Conservation (phyloP, 1,284 basidiomycete species). For the Cystobasidium slooffiae region DNA sequence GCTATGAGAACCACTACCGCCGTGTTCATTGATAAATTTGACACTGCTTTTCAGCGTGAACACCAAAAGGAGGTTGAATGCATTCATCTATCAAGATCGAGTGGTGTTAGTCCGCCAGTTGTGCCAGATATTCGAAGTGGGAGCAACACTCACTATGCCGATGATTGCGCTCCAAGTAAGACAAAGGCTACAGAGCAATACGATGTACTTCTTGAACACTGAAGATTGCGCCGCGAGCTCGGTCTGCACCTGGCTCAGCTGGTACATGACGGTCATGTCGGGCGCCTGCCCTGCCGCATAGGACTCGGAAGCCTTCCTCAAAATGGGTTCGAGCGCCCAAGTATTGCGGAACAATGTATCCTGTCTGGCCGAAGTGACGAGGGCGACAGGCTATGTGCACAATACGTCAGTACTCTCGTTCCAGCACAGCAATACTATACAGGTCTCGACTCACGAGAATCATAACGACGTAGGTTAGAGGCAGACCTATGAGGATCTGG, state of each 20-base stretch:
- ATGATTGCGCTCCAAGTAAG: neutral
- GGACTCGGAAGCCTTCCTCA: neutral
- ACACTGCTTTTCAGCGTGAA: neutral
- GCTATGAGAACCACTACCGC: neutral
- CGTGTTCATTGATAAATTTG: neutral
- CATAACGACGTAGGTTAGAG: neutral
- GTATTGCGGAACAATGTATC: neutral
- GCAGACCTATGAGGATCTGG: neutral
- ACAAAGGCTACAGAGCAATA: neutral
- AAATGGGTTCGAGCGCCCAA: neutral
- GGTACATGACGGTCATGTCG: neutral
- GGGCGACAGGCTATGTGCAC: neutral
- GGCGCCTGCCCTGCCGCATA: neutral
- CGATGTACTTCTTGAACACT: neutral
- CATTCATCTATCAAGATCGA: too few species aligned
- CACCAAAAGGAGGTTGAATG: constrained; percentile 15
- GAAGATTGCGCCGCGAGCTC: neutral
- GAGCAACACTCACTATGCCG: neutral
- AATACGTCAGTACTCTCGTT: neutral
- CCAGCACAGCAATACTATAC: neutral
- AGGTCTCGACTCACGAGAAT: neutral
- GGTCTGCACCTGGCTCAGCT: neutral
- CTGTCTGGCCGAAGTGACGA: neutral
- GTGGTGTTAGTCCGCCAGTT: too few species aligned
- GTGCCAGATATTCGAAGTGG: too few species aligned